phyloP scores from a whole-genome alignment of 768 basidiomycete genomes.

The Naganishia kalamii region DNA sequence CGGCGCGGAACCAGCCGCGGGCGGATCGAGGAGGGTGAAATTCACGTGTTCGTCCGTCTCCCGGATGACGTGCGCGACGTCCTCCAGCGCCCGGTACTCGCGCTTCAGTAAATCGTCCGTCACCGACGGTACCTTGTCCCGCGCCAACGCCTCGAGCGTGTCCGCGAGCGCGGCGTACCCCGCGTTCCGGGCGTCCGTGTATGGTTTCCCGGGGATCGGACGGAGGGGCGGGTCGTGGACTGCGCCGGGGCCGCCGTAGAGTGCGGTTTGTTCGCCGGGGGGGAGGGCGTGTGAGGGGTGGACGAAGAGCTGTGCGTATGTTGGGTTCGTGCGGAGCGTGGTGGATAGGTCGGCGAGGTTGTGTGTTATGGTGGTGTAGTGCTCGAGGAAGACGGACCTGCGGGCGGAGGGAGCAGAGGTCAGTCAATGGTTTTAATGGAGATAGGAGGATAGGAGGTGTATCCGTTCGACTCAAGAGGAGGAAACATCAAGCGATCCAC shows the following conservation, averaged over 20 bases:
- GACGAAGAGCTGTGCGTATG: slow-evolving; percentile 11
- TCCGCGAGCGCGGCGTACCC: background rate
- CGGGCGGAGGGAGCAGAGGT: no score
- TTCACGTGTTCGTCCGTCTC: slow-evolving; percentile 8
- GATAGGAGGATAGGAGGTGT: no score
- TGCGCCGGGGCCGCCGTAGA: slow-evolving; percentile 8
- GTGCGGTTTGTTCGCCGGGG: slow-evolving; percentile 2
- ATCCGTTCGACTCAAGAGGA: no score
- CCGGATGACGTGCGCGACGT: background rate
- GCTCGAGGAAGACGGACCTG: background rate
- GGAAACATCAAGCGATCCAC: no score
- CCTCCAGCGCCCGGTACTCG: background rate
- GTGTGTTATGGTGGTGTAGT: slow-evolving; percentile 3
- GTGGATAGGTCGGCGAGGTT: slow-evolving; percentile 2
- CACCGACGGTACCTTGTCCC: background rate
- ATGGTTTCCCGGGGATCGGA: background rate
- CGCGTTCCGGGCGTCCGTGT: background rate
- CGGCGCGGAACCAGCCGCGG: background rate
- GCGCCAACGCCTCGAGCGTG: background rate
- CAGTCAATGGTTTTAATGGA: no score
- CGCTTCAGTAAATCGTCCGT: background rate
- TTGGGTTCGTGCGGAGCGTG: background rate
- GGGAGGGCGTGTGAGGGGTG: slow-evolving; percentile 13
- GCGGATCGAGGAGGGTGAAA: background rate
- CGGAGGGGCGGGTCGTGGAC: slow-evolving; percentile 1